Evolutionary conservation across 768 basidiomycete genomes (phyloP), one percentile per base, ranked within the genome.

Genomic region (Termitomyces bulborhizus): DNA sequence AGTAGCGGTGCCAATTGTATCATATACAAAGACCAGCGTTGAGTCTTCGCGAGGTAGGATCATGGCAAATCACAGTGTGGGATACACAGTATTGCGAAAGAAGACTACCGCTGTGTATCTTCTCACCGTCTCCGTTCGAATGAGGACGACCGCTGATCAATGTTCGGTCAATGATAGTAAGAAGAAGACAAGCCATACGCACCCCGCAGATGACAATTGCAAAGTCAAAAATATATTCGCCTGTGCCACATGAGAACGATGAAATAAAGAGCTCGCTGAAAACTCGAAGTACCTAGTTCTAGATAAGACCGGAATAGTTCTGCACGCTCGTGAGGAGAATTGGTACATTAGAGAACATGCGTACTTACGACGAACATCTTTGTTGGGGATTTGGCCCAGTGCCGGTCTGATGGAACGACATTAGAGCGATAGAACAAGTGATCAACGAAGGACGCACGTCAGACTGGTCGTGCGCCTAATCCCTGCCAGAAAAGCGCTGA

Each of bases 201-300:
- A 93, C 91, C 68, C 92, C 90, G 43, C 88, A 79, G 49, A 93
- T 65, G 27, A 94, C 92, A 8, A 93, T 81, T 11, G 88, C 87
- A 64, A 94, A 90, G 71, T 94, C 92, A 63, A 90, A 93, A 4
- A 77, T 73, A 63, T 93, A 93, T 72, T 94, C 91, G 46, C 90
- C 90, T 90, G 66, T 48, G 24, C n/a, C 26, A 36, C 18, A 34
- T 65, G 42, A 62, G 63, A 44, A 36, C 18, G 27, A 11, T 3
- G 24, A 3, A 24, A 21, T 16, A 7, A 37, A 26, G 26, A 5
- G 41, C 32, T 21, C 31, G 26, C 11, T 16, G 21, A 55, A 7
- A 37, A 21, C 31, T 18, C 15, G 9, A 42, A n/a, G 45, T 57
- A 88, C 90, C 91, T 27, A 85, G 66, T 73, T 93, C 92, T 31